phyloP scores from a whole-genome alignment of 1,284 basidiomycete species.

The Rhodotorula sp. region DNA sequence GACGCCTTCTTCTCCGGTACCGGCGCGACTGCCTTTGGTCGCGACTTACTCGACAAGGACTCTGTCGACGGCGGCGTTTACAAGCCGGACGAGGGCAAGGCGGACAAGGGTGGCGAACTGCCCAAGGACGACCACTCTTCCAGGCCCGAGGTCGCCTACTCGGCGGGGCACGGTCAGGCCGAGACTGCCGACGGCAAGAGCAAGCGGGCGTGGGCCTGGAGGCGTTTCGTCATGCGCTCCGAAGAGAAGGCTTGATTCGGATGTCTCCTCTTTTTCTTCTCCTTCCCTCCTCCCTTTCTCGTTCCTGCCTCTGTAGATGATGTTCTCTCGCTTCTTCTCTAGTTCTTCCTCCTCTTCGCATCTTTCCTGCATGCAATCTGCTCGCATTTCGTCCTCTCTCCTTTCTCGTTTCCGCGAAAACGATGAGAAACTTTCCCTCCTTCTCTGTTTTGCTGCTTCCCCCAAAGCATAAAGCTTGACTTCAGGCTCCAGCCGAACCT shows the following conservation, averaged over 20 bases:
- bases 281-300: background rate
- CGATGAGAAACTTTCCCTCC: no score
- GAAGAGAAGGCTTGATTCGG: background rate
- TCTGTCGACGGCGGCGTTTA: background rate
- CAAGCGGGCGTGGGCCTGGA: background rate
- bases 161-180: background rate
- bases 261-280: background rate
- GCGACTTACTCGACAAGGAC: background rate
- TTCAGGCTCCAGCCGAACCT: background rate
- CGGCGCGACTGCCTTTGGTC: no score
- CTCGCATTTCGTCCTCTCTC: background rate
- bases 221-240: background rate
- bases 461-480: no score
- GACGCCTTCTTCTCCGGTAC: no score
- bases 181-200: background rate
- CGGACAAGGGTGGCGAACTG: background rate
- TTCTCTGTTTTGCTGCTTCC: no score
- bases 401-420: background rate
- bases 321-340: background rate
- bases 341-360: no score
- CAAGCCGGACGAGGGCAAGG: background rate
- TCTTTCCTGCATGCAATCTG: background rate
- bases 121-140: background rate
- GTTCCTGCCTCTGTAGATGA: background rate
- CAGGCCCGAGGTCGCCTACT: background rate